Evolutionary conservation across 768 basidiomycete genomes (phyloP).

Genomic region (Tylopilus plumbeoviolaceoides): DNA sequence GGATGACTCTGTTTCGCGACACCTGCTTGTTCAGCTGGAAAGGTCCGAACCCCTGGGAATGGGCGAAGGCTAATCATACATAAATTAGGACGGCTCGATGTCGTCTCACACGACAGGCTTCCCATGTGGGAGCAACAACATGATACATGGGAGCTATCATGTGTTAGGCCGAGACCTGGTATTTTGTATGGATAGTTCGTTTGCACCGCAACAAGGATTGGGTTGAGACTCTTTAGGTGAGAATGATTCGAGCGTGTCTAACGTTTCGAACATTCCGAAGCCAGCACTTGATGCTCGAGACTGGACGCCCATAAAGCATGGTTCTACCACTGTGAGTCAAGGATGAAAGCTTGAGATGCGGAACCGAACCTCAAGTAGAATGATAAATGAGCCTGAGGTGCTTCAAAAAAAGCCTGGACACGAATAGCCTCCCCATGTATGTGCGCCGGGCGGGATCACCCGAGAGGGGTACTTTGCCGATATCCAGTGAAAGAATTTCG

Average conservation of each 20-base stretch:
- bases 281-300: background rate
- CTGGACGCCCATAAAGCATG: background rate
- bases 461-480: background rate
- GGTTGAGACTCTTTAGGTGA: background rate
- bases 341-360: background rate
- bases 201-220: background rate
- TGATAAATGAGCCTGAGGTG: too few species aligned
- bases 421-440: background rate
- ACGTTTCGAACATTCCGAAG: background rate
- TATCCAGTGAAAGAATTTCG: background rate
- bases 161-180: background rate
- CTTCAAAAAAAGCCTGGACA: background rate
- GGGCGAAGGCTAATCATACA: background rate
- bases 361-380: background rate
- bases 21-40: background rate
- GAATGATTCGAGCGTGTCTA: background rate
- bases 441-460: background rate
- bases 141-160: background rate
- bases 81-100: background rate
- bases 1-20: background rate
- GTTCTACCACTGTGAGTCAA: background rate
- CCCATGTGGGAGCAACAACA: constrained; percentile 1
- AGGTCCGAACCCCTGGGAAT: background rate
- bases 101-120: background rate
- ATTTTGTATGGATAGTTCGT: background rate